These are phyloP conservation scores for Strobilomyces dryophilus DNA, from an alignment of 768 basidiomycete species.

Conservation along the genomic window DNA sequence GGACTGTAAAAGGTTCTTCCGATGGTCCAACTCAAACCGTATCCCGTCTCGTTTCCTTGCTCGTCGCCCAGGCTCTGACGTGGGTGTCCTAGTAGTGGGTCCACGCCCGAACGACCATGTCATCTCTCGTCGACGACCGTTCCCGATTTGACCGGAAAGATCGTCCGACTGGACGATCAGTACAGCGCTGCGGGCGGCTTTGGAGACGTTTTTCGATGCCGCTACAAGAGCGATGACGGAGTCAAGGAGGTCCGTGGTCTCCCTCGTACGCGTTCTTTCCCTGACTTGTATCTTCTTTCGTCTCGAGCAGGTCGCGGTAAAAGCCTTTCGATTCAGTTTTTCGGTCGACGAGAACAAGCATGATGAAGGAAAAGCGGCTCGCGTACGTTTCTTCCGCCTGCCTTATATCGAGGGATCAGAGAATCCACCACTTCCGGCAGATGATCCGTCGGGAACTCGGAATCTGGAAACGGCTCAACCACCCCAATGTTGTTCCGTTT, in stretches of 20 bases:
- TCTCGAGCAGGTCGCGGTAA: conserved; percentile 4
- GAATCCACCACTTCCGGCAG: neutral
- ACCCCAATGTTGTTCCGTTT: conserved; percentile 4
- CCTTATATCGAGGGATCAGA: neutral
- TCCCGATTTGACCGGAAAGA: conserved; percentile 1
- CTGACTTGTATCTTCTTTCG: neutral
- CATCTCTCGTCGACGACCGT: neutral
- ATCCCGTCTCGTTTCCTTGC: too few relatives aligned
- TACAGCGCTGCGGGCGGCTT: conserved; percentile 4
- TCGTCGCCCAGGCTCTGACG: too few relatives aligned
- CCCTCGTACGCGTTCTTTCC: neutral
- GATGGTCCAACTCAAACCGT: too few relatives aligned
- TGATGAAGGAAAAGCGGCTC: neutral
- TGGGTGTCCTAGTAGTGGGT: too few relatives aligned
- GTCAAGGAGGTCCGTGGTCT: neutral
- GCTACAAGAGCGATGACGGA: neutral
- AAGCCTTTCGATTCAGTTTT: conserved; percentile 7
- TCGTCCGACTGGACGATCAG: neutral
- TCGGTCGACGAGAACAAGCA: neutral
- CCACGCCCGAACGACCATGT: too few relatives aligned
- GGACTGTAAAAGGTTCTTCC: too few relatives aligned
- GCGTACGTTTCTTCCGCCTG: neutral
- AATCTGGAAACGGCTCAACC: conserved; percentile 2
- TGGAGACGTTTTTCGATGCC: conserved; percentile 6
- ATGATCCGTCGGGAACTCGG: conserved; percentile 8